Percentiles rank a stretch among this genome's conserved stretches.
Evolutionary conservation across 805 yeast genomes (phyloP).

Genomic region (Ogataea wickerhamii): DNA sequence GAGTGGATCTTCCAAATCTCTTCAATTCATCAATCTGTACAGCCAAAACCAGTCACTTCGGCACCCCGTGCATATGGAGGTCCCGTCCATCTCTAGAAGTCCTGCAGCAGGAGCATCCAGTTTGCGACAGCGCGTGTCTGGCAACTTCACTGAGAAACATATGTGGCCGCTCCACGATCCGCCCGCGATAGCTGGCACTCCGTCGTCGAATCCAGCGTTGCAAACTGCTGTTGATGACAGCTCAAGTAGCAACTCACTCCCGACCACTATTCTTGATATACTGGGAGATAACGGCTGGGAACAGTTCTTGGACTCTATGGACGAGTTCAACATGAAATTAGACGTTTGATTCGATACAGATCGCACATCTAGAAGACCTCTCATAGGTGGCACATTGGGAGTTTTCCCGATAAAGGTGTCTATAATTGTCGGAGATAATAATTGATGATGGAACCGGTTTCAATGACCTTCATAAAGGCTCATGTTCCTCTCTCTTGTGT

Average conservation of each 20-base stretch:
- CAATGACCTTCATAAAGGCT: too few relatives aligned
- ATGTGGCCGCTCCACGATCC: not conserved
- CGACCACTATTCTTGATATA: constrained; percentile 26
- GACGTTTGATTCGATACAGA: constrained; percentile 17
- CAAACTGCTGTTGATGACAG: not conserved
- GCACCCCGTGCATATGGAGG: not conserved
- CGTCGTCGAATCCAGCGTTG: not conserved
- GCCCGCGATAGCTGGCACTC: not conserved
- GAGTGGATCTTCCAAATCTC: not conserved
- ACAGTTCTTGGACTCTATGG: constrained; percentile 27
- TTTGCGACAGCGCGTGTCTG: not conserved
- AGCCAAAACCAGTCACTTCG: not conserved
- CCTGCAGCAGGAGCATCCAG: not conserved
- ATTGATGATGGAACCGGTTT: too few relatives aligned
- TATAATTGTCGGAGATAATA: too few relatives aligned
- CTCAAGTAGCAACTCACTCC: constrained; percentile 7
- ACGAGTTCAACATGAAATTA: constrained; percentile 24
- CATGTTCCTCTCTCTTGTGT: too few relatives aligned
- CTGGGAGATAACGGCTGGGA: constrained; percentile 32
- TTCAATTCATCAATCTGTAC: not conserved
- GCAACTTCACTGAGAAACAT: not conserved
- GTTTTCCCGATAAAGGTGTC: too few relatives aligned
- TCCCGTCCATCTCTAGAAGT: not conserved
- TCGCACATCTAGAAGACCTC: too few relatives aligned
- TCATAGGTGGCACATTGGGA: too few relatives aligned